These are phyloP conservation scores for Cyberlindnera mississippiensis DNA, from an alignment of 805 yeast genomes.

Conservation along the genomic window DNA sequence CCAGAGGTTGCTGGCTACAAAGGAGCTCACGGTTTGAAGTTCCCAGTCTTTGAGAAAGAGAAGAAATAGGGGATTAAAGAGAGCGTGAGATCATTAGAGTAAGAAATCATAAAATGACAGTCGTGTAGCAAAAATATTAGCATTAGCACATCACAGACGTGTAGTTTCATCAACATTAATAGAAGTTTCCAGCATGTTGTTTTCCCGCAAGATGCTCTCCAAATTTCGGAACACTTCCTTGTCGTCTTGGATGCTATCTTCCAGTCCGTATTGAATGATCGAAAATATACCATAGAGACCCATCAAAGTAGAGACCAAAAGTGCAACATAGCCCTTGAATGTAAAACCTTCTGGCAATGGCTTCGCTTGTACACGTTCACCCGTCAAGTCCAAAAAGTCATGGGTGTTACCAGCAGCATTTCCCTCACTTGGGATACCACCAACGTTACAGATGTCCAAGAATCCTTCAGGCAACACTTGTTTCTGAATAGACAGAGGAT, in stretches of 20 bases:
- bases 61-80: background rate
- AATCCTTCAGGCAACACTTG: constrained; percentile 46
- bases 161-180: constrained; percentile 11
- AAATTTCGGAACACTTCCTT: constrained; percentile 38
- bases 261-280: constrained; percentile 62
- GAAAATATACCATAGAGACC: constrained; percentile 60
- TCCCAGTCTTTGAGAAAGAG: constrained; percentile 24
- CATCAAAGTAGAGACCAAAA: constrained; percentile 46
- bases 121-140: no score
- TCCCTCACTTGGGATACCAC: constrained; percentile 47
- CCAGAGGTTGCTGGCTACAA: constrained; percentile 49
- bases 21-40: constrained; percentile 50
- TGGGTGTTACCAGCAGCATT: constrained; percentile 67
- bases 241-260: constrained; percentile 52
- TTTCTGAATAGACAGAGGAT: constrained; percentile 57
- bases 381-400: constrained; percentile 52
- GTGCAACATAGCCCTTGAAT: constrained; percentile 61
- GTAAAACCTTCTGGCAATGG: constrained; percentile 75
- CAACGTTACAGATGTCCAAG: constrained; percentile 43
- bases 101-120: no score
- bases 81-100: no score
- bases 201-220: constrained; percentile 30
- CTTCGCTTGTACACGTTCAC: constrained; percentile 54
- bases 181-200: constrained; percentile 20
- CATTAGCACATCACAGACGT: constrained; percentile 1